Conservation (phyloP, 2,329 filamentous ascomycete species). For the Mollisia scopiformis region DNA sequence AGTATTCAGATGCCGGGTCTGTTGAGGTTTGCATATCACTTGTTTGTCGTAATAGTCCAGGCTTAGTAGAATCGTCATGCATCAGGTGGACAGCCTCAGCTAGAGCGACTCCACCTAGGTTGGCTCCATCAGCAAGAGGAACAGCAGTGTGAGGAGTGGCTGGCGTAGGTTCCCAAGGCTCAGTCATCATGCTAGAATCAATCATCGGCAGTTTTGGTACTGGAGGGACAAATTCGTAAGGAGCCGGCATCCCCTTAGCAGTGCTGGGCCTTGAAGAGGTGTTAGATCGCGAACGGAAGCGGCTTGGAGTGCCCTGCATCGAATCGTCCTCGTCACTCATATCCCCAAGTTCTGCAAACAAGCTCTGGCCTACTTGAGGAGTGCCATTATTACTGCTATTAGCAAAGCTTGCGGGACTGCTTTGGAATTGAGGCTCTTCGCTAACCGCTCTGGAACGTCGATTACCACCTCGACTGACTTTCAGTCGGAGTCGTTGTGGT, state of each 20-base stretch:
- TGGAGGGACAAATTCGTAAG: slow-evolving; percentile 51
- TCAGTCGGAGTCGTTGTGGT: slow-evolving; percentile 72
- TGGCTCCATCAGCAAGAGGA: slow-evolving; percentile 25
- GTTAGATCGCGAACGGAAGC: slow-evolving; percentile 43
- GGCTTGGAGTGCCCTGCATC: slow-evolving; percentile 55
- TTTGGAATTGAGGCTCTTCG: slow-evolving; percentile 59
- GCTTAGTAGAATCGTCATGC: slow-evolving; percentile 19
- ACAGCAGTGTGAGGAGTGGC: slow-evolving; percentile 24
- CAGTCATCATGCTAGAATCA: slow-evolving; percentile 63
- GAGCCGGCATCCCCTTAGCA: slow-evolving; percentile 40
- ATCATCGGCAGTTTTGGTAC: slow-evolving; percentile 57
- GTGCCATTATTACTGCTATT: slow-evolving; percentile 53
- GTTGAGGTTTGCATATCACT: slow-evolving; percentile 23
- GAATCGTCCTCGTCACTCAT: slow-evolving; percentile 75
- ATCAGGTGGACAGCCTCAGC: slow-evolving; percentile 8
- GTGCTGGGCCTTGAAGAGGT: slow-evolving; percentile 44
- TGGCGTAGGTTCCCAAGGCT: slow-evolving; percentile 49
- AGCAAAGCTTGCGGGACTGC: slow-evolving; percentile 61
- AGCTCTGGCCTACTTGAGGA: slow-evolving; percentile 68
- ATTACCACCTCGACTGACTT: slow-evolving; percentile 64
- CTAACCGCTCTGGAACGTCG: slow-evolving; percentile 64
- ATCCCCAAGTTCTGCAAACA: slow-evolving; percentile 89
- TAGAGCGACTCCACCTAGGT: slow-evolving; percentile 3
- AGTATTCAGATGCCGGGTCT: slow-evolving; percentile 15
- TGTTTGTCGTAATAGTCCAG: slow-evolving; percentile 18